Evolutionary conservation across 176 grass and related monocot genomes (phyloP), one percentile per base, ranked within the genome.

Genomic region (Eremochloa ophiuroides): DNA sequence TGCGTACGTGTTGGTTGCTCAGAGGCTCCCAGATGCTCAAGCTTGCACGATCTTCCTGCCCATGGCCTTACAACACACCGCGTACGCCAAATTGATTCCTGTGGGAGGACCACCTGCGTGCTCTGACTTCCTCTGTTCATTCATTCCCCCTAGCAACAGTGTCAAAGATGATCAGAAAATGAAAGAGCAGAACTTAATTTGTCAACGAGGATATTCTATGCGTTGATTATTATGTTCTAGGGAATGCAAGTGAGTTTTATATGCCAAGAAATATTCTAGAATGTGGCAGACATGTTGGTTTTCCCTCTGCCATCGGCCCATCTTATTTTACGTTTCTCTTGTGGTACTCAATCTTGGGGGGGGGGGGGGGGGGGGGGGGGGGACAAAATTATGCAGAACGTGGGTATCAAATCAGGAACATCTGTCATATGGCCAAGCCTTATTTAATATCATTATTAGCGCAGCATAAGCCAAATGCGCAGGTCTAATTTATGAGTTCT

Each of bases 51-150:
- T 64, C 50, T 79, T 47, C 69, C 50, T 47, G 44, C 15, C 58
- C 67, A 69, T 38, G n/a, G 58, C 18, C 38, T 69, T 75, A 68
- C 62, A 69, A 16, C 70, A 23, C 77, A 46, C 47, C 56, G 67
- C 31, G 51, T 59, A 59, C 34, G 53, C 55, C 55, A 62, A 26
- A 71, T 71, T 66, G 18, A 63, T 75, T 75, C 44, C 61, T 64
- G 33, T 34, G 55, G 76, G 82, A 70, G 76, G 87, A 70, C 41
- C 77, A 65, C 55, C 37, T 55, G 51, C 22, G 28, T 56, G 53
- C 33, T 85, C 55, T 85, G 77, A 64, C n/a, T 80, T 85, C 53
- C 14, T 56, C 8, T 81, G 64, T 85, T 50, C 60, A 79, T 63
- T 66, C 64, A 76, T 63, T 65, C 64, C 64, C 33, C 82, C 43